Base-by-base conservation (phyloP, 805 yeast species). In the Zygoascus bituminiphila region DNA sequence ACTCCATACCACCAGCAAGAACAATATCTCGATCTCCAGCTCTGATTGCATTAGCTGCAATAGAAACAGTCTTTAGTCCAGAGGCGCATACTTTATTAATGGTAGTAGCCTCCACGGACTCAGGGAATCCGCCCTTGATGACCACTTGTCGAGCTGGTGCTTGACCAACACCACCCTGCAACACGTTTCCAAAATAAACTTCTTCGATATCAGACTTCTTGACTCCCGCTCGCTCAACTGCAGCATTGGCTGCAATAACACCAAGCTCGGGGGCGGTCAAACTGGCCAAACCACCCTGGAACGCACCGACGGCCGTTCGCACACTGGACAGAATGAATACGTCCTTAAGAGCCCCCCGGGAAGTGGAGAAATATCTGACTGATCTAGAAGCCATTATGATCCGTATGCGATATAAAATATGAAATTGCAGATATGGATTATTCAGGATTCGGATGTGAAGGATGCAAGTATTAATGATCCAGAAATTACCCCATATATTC, bases 121-220 rank as follows among this genome's bases (percentile, higher is more conserved):
- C 81, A 41, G 88, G 82, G 49, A 89, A 74, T 9, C 97, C 97
- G 14, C 96, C 83, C 59, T 79, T 82, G 57, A 88, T 62, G 15
- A 93, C 96, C 42, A 89, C 97, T 72, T 89, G 98, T 71, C 97
- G 84, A 24, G 98, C 98, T 39, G 97, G 97, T 46, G 93, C 89
- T 70, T 89, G 98, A 51, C 98, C 98, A 50, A 84, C 79, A 61
- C 86, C 85, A 52, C 95, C 98, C 65, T 84, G 88, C 61, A 89
- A 68, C 35, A 88, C 98, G 62, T 87, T 84, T 62, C 98, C 98
- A 65, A 87, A 87, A 61, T 82, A 76, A 59, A 89, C 79, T 68
- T 91, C 97, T 58, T 89, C 95, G 48, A 85, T 91, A 53, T 76
- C 82, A 40, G 76, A 74, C 42, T 88, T 79, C 52, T 82, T 73